Base-by-base conservation (phyloP, 768 basidiomycete genomes). In the Russula brevipes region DNA sequence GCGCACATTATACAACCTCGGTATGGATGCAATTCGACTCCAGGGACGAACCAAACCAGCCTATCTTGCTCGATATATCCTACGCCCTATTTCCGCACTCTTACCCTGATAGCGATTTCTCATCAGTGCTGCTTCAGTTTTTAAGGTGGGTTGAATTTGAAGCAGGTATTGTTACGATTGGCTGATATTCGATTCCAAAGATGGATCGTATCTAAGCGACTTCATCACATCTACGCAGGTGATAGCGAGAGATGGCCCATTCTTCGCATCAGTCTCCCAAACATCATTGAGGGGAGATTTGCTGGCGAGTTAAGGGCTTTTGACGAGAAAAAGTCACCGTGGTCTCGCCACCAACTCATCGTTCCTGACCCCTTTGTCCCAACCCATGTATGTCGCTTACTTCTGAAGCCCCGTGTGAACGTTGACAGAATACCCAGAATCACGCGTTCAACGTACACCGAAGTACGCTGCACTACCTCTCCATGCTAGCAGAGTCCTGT, bases 341-440 rank as follows among this genome's bases (percentile, higher is more conserved):
- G 66, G 66, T 57, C 59, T 44, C 56, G 35, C 45, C 66, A 67
- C 36, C 66, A 67, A 39, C 66, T 67, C 19, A 61, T 67, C 57
- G 56, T 65, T 3, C 64, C 64, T 38, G 66, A 67, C 54, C 66
- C 64, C 16, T 67, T 61, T 45, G 66, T 58, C 41, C 39, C 53
- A 10, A 67, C 64, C 24, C 52, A 67, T 30, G 66, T 67, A 24
- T 33, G 63, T 38, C 42, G 19, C 19, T 31, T 5, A 12, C 30
- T 36, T 31, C 19, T 19, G 9, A 46, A 5, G 39, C 42, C 38
- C 4, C 5, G 33, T 39, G 30, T 33, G 11, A n/a, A 14, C 11
- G 24, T 41, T 59, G 33, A 53, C 24, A 2, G 5, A 17, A 17
- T 17, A n/a, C 17, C 31, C 57, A 67, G 66, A 67, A 67, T n/a